A percentile compares a stretch with the other conserved stretches of the same genome.
Conservation (phyloP, 345 rosid species). For the Arabidopsis suecica region DNA sequence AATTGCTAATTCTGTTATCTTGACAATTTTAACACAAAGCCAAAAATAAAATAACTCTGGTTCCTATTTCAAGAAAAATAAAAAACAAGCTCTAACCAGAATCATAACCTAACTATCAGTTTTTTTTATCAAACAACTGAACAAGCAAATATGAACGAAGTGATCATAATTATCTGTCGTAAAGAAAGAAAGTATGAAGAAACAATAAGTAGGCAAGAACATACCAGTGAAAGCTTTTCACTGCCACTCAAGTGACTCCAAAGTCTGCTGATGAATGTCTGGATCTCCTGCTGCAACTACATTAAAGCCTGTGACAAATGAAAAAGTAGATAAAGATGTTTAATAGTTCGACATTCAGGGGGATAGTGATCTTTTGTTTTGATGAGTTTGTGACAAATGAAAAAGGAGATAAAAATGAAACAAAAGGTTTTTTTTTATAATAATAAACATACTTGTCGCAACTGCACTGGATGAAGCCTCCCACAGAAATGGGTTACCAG, state of each 20-base stretch:
- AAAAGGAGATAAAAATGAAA: not conserved
- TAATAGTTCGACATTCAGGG: conserved; percentile 2
- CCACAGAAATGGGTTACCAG: conserved; percentile 73
- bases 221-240: conserved; percentile 39
- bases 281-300: conserved; percentile 87
- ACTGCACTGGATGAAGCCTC: conserved; percentile 68
- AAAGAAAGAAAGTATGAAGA: conserved; percentile 29
- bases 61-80: conserved; percentile 37
- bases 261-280: conserved; percentile 55
- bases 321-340: conserved; percentile 28
- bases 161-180: conserved; percentile 1
- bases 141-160: conserved; percentile 23
- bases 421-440: not conserved
- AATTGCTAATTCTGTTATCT: conserved; percentile 38
- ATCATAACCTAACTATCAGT: conserved; percentile 29
- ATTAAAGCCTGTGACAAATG: conserved; percentile 65
- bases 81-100: conserved; percentile 23
- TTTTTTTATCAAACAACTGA: conserved; percentile 5
- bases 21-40: conserved; percentile 34
- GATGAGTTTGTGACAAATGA: not conserved
- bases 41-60: conserved; percentile 38
- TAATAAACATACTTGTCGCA: conserved; percentile 59
- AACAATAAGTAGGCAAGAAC: conserved; percentile 6
- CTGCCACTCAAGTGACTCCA: conserved; percentile 48
- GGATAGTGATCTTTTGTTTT: conserved; percentile 6